phyloP scores from a whole-genome alignment of 2,329 filamentous ascomycete species.

The Claviceps citrina region DNA sequence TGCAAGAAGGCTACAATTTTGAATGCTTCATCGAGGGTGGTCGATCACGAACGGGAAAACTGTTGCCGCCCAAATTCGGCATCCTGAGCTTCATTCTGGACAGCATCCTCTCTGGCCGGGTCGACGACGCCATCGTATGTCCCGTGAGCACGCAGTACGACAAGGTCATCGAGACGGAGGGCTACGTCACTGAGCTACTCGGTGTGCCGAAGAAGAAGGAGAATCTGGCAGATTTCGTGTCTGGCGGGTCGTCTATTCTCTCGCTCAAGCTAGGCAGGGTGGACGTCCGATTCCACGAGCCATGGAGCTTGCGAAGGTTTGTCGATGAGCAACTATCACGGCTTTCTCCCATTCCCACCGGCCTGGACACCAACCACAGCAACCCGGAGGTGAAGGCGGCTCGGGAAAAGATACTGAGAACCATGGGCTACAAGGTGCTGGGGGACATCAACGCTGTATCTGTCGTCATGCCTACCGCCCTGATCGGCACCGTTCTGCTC shows the following conservation, averaged over 20 bases:
- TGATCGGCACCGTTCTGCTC: constrained; percentile 85
- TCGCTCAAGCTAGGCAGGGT: constrained; percentile 81
- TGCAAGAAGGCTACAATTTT: constrained; percentile 84
- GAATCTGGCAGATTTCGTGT: constrained; percentile 79
- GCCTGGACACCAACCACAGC: constrained; percentile 29
- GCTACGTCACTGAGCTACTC: constrained; percentile 85
- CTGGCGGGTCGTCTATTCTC: constrained; percentile 67
- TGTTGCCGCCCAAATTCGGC: constrained; percentile 87
- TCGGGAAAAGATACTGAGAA: constrained; percentile 61
- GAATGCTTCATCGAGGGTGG: constrained; percentile 98
- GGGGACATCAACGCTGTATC: constrained; percentile 92
- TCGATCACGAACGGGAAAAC: constrained; percentile 80
- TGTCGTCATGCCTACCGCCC: constrained; percentile 92
- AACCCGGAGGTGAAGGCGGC: constrained; percentile 36
- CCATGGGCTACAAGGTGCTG: constrained; percentile 80
- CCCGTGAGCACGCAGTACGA: constrained; percentile 97
- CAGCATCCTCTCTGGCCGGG: constrained; percentile 72
- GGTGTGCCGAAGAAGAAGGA: constrained; percentile 93
- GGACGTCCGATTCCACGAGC: constrained; percentile 90
- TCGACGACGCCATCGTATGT: constrained; percentile 82
- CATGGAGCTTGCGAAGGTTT: constrained; percentile 79
- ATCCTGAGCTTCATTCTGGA: constrained; percentile 87
- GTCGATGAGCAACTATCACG: constrained; percentile 58
- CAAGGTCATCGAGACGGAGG: constrained; percentile 96
- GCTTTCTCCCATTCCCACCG: constrained; percentile 27